Conservation (phyloP, 805 yeast species). For the Metschnikowia kunwiensis region DNA sequence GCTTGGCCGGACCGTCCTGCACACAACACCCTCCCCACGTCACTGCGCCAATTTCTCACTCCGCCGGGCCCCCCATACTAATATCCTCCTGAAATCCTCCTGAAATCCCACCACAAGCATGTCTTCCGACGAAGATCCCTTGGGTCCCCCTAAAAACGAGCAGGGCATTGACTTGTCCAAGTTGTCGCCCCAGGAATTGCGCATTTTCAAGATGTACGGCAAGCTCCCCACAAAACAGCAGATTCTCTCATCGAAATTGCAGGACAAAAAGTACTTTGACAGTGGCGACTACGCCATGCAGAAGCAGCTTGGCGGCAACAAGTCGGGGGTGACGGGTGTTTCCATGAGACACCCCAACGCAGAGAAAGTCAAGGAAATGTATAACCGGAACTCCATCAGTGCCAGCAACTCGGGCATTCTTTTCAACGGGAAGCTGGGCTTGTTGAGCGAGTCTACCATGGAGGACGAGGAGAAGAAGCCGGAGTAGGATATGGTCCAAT, state of each 20-base stretch:
- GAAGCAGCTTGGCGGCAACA: conserved; percentile 37
- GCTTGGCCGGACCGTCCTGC: background rate
- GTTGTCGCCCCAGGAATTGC: conserved; percentile 74
- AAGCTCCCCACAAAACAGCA: conserved; percentile 80
- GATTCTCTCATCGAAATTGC: conserved; percentile 67
- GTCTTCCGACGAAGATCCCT: conserved; percentile 46
- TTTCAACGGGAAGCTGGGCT: conserved; percentile 49
- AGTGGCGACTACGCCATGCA: conserved; percentile 92
- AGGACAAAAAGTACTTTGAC: conserved; percentile 89
- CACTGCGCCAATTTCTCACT: conserved; percentile 2
- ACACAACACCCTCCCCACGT: background rate
- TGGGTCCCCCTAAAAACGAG: conserved; percentile 45
- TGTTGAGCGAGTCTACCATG: conserved; percentile 50
- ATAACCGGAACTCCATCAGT: conserved; percentile 55
- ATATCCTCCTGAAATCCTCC: too few relatives aligned
- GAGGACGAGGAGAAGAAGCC: conserved; percentile 15
- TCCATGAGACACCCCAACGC: conserved; percentile 51
- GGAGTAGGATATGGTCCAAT: background rate
- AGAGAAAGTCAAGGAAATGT: conserved; percentile 56
- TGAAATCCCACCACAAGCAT: too few relatives aligned
- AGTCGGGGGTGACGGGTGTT: conserved; percentile 33
- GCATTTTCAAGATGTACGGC: conserved; percentile 77
- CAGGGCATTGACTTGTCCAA: conserved; percentile 52
- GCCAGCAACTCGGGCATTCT: conserved; percentile 43
- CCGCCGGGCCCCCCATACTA: too few relatives aligned